Conservation (phyloP, 1,139 yeast genomes). For the Debaryomycetaceae sp. region DNA sequence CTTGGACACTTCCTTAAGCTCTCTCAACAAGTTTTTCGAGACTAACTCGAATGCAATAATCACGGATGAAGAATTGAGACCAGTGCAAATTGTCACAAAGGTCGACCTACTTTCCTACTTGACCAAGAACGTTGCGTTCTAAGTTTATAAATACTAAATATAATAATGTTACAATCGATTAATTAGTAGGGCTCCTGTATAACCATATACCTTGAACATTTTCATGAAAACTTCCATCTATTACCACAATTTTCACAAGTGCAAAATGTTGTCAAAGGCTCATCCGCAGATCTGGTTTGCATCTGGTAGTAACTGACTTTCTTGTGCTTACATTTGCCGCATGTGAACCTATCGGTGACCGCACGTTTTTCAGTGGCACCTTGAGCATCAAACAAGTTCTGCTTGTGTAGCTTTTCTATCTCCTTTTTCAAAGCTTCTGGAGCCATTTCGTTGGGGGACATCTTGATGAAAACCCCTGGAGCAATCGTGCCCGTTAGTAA, state of each 20-base stretch:
- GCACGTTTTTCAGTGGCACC: constrained; percentile 98
- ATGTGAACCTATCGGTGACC: constrained; percentile 91
- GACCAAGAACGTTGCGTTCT: constrained; percentile 30
- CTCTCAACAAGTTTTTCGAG: constrained; percentile 78
- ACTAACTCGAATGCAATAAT: constrained; percentile 84
- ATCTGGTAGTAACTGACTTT: constrained; percentile 95
- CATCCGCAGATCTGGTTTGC: constrained; percentile 98
- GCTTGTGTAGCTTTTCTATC: constrained; percentile 78
- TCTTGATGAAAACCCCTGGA: constrained; percentile 64
- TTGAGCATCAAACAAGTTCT: constrained; percentile 92
- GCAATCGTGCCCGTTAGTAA: constrained; percentile 62
- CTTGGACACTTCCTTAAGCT: constrained; percentile 61
- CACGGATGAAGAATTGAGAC: constrained; percentile 67
- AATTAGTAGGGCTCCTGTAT: neutral
- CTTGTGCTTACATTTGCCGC: constrained; percentile 97
- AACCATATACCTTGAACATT: neutral
- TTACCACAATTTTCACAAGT: constrained; percentile 97
- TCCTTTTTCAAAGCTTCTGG: constrained; percentile 85
- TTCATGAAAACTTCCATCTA: constrained; percentile 87
- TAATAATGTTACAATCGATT: neutral
- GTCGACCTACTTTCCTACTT: constrained; percentile 76
- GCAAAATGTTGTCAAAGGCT: constrained; percentile 95
- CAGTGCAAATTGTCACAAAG: constrained; percentile 83
- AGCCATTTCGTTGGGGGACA: constrained; percentile 93
- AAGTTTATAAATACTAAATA: neutral